phyloP scores from a whole-genome alignment of 1,139 yeast genomes.

The Candida gigantensis region DNA sequence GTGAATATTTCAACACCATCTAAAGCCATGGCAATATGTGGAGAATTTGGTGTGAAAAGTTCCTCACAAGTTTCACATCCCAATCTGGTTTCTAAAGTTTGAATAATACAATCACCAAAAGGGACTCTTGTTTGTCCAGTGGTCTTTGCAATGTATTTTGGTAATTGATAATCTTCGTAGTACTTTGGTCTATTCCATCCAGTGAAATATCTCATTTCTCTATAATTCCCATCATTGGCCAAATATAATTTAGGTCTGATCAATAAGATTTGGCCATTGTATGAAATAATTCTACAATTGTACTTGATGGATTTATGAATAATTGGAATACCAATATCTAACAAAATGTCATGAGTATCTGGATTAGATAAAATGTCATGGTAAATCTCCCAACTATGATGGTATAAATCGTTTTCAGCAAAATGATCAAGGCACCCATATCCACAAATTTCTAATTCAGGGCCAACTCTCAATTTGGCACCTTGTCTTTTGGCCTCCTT shows the following conservation, averaged over 20 bases:
- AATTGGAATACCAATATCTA: slow-evolving; percentile 95
- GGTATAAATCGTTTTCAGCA: slow-evolving; percentile 81
- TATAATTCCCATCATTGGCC: slow-evolving; percentile 96
- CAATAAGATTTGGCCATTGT: slow-evolving; percentile 73
- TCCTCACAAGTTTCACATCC: slow-evolving; percentile 99
- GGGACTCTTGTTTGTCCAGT: slow-evolving; percentile 68
- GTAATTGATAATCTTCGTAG: slow-evolving; percentile 72
- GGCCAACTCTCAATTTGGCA: slow-evolving; percentile 90
- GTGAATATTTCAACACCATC: slow-evolving; percentile 97
- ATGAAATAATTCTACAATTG: slow-evolving; percentile 85
- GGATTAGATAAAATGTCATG: slow-evolving; percentile 67
- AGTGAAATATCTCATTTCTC: slow-evolving; percentile 96
- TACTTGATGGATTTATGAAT: slow-evolving; percentile 84
- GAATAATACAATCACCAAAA: slow-evolving; percentile 88
- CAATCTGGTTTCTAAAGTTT: slow-evolving; percentile 79
- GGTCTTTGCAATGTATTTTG: slow-evolving; percentile 60
- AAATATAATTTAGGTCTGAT: slow-evolving; percentile 91
- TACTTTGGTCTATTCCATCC: slow-evolving; percentile 86
- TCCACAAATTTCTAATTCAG: slow-evolving; percentile 92
- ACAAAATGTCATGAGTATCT: slow-evolving; percentile 70
- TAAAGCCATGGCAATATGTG: slow-evolving; percentile 86
- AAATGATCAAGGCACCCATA: slow-evolving; percentile 97
- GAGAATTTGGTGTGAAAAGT: slow-evolving; percentile 92
- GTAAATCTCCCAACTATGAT: slow-evolving; percentile 95
- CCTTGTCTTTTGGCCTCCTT: slow-evolving; percentile 70